Percentiles rank a stretch among this genome's conserved stretches.
phyloP scores from a whole-genome alignment of 2,329 filamentous ascomycete species.

The Fusarium odoratissimum region DNA sequence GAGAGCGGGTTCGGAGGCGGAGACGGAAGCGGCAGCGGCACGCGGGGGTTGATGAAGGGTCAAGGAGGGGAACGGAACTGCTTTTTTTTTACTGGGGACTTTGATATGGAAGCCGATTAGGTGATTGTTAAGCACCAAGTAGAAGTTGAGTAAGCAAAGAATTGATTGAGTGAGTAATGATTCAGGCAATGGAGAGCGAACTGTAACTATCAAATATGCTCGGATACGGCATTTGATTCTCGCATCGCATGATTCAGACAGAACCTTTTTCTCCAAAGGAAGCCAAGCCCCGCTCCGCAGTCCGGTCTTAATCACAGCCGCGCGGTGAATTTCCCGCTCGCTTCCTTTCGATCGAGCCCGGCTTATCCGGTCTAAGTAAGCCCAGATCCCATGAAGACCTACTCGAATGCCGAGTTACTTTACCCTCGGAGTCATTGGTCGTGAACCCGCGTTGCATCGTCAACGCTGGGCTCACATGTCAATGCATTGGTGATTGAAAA shows the following conservation, averaged over 20 bases:
- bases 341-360: slow-evolving; percentile 16
- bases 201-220: slow-evolving; percentile 1
- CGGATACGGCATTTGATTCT: slow-evolving; percentile 8
- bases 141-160: background rate
- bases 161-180: background rate
- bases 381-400: background rate
- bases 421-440: slow-evolving; percentile 11
- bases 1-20: slow-evolving; percentile 38
- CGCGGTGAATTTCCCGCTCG: slow-evolving; percentile 44
- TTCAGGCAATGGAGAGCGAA: background rate
- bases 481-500: slow-evolving; percentile 6
- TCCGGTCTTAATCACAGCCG: slow-evolving; percentile 40
- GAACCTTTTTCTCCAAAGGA: slow-evolving; percentile 14
- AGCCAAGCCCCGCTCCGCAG: slow-evolving; percentile 25
- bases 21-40: slow-evolving; percentile 32
- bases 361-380: slow-evolving; percentile 38
- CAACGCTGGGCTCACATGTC: slow-evolving; percentile 38
- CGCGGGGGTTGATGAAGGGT: slow-evolving; percentile 20
- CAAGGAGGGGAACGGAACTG: slow-evolving; percentile 17
- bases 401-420: slow-evolving; percentile 13
- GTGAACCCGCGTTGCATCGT: slow-evolving; percentile 25
- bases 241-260: slow-evolving; percentile 43
- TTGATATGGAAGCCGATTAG: slow-evolving; percentile 9
- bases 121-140: slow-evolving; percentile 15
- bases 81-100: background rate